A percentile compares a stretch with the other conserved stretches of the same genome.
phyloP scores from a whole-genome alignment of 2,329 filamentous ascomycete species.

The Coccinonectria pachysandricola region DNA sequence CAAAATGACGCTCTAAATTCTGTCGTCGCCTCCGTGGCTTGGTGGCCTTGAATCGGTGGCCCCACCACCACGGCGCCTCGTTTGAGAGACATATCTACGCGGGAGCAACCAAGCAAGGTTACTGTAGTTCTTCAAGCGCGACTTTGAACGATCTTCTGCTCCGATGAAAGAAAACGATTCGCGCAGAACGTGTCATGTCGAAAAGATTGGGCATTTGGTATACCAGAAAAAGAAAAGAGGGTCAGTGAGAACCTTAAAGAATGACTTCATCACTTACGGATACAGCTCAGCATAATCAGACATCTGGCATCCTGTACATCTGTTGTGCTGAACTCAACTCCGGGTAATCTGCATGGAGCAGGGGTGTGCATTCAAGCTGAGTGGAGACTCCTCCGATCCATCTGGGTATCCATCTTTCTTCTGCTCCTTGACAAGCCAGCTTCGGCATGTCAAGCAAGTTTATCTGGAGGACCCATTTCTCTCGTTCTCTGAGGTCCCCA shows the following conservation, averaged over 20 bases:
- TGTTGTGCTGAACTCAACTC: constrained; percentile 1
- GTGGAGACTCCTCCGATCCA: constrained; percentile 5
- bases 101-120: constrained; percentile 4
- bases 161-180: too few species aligned
- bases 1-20: too few species aligned
- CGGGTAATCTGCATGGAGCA: too few species aligned
- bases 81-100: constrained; percentile 6
- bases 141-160: too few species aligned
- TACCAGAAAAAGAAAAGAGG: too few species aligned
- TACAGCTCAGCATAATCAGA: too few species aligned
- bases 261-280: too few species aligned
- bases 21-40: constrained; percentile 10
- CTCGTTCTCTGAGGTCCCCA: constrained; percentile 10
- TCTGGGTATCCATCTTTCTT: constrained; percentile 10
- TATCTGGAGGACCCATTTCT: constrained; percentile 18
- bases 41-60: constrained; percentile 13
- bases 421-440: constrained; percentile 6
- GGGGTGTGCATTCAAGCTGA: too few species aligned
- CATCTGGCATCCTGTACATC: constrained; percentile 3
- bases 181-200: not conserved
- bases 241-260: too few species aligned
- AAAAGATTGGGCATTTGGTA: not conserved
- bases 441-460: too few species aligned
- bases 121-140: constrained; percentile 2
- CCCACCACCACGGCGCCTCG: constrained; percentile 11